These are phyloP conservation scores for Monilinia aucupariae DNA, from an alignment of 2,329 filamentous ascomycete species.

Conservation along the genomic window DNA sequence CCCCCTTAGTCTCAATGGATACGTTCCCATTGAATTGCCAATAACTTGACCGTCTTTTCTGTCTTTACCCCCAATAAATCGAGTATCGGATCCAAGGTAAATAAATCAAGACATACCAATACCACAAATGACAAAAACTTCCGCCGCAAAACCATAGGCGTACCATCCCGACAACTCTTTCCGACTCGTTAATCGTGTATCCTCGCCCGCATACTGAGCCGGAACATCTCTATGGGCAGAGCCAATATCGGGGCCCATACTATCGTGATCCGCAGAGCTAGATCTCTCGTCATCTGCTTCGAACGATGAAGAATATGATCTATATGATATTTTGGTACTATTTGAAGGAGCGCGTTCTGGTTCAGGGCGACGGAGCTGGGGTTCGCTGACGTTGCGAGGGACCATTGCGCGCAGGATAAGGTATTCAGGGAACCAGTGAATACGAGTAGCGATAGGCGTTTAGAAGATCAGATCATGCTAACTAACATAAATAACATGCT, in stretches of 20 bases:
- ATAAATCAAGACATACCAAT: constrained; percentile 53
- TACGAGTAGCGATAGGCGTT: constrained; percentile 16
- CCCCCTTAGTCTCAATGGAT: not conserved
- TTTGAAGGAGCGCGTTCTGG: constrained; percentile 30
- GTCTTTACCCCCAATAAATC: not conserved
- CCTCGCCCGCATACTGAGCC: constrained; percentile 69
- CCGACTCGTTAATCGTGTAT: constrained; percentile 77
- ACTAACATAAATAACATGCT: not conserved
- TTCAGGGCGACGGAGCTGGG: constrained; percentile 23
- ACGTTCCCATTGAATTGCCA: constrained; percentile 1
- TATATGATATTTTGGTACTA: constrained; percentile 48
- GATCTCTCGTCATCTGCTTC: constrained; percentile 67
- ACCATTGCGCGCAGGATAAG: constrained; percentile 22
- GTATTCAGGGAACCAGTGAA: constrained; percentile 9
- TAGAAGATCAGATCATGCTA: constrained; percentile 9
- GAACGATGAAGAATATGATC: constrained; percentile 55
- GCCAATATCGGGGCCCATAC: constrained; percentile 36
- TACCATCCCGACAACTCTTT: constrained; percentile 95
- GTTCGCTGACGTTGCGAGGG: constrained; percentile 25
- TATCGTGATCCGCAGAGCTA: constrained; percentile 32
- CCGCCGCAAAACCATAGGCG: constrained; percentile 90
- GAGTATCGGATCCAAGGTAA: not conserved
- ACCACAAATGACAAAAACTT: constrained; percentile 92
- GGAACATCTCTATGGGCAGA: constrained; percentile 30
- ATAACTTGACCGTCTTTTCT: not conserved